Evolutionary conservation across 306 rosid species (phyloP).

Genomic region (Quercus suber): DNA sequence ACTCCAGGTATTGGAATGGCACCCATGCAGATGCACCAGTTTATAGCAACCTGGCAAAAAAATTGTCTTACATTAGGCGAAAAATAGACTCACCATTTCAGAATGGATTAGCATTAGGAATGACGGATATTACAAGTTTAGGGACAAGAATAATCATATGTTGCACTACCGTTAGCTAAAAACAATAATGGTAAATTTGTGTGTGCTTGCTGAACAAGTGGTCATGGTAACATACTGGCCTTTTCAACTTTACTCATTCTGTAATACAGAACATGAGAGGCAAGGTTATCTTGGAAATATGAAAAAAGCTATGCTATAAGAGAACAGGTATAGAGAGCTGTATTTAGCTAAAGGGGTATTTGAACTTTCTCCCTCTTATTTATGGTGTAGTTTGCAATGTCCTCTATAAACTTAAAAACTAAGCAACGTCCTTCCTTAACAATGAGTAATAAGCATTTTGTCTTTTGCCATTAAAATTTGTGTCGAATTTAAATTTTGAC

Average conservation of each 20-base stretch:
- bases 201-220: background rate
- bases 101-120: background rate
- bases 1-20: conserved; percentile 89
- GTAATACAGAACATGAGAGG: background rate
- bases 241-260: background rate
- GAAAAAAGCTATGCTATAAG: background rate
- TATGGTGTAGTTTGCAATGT: too few species aligned
- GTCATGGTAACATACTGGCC: background rate
- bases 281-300: background rate
- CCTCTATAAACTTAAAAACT: too few species aligned
- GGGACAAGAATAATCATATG: background rate
- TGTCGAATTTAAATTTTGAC: too few species aligned
- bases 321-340: background rate
- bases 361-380: too few species aligned
- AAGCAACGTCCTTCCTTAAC: too few species aligned
- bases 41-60: conserved; percentile 78
- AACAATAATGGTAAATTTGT: background rate
- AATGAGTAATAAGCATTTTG: too few species aligned
- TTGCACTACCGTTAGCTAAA: background rate
- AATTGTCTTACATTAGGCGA: conserved; percentile 5
- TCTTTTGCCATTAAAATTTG: too few species aligned
- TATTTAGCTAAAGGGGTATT: background rate
- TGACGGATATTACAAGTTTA: background rate
- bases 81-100: background rate
- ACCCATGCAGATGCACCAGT: conserved; percentile 90